Evolutionary conservation across 345 rosid species (phyloP).

Genomic region (Theobroma cacao): DNA sequence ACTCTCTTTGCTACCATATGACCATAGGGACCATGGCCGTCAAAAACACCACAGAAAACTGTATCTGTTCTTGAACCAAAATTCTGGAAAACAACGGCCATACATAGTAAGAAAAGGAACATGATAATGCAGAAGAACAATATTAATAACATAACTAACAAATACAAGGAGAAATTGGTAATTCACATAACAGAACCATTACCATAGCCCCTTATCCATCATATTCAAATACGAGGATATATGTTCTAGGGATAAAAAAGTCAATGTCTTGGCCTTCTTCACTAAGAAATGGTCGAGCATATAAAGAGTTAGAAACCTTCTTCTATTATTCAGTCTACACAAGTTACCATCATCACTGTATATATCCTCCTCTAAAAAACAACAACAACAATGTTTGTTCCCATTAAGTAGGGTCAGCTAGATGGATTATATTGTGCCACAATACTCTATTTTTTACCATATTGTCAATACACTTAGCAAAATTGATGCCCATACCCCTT

Average conservation of each 20-base stretch:
- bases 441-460: not conserved
- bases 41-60: conserved; percentile 93
- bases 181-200: not conserved
- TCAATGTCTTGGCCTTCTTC: conserved; percentile 1
- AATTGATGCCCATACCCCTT: not conserved
- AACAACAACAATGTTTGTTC: not conserved
- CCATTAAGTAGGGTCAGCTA: not conserved
- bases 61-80: conserved; percentile 84
- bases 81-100: conserved; percentile 41
- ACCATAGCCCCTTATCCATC: not conserved
- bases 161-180: not conserved
- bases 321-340: not conserved
- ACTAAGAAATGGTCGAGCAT: not conserved
- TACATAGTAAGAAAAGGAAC: conserved; percentile 9
- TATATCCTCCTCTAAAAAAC: not conserved
- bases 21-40: conserved; percentile 98
- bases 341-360: not conserved
- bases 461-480: not conserved
- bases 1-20: conserved; percentile 97
- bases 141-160: not conserved
- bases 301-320: not conserved
- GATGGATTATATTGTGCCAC: not conserved
- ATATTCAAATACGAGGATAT: not conserved
- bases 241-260: not conserved
- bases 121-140: not conserved